phyloP scores from a whole-genome alignment of 2,329 filamentous ascomycete genomes.

The Ilyonectria destructans region DNA sequence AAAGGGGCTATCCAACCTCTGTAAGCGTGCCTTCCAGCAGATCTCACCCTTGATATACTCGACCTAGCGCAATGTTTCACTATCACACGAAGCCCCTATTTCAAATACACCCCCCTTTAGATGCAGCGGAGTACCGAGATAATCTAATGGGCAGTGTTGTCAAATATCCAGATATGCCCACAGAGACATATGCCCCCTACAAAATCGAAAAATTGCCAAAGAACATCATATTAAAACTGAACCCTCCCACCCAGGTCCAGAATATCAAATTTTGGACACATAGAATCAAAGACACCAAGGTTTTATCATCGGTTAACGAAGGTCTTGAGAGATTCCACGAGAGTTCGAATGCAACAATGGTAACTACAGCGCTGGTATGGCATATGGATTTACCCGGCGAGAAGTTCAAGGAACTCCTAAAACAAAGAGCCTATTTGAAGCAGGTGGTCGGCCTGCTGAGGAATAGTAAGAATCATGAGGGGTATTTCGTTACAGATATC shows the following conservation, averaged over 20 bases:
- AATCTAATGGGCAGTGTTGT: too few species aligned
- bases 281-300: background rate
- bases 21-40: background rate
- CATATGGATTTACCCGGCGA: conserved; percentile 3
- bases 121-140: too few species aligned
- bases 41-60: conserved; percentile 3
- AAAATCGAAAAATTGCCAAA: conserved; percentile 8
- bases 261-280: background rate
- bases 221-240: conserved; percentile 7
- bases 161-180: background rate
- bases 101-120: too few species aligned
- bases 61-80: conserved; percentile 5
- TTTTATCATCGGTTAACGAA: background rate
- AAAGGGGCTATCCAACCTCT: conserved; percentile 1
- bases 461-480: conserved; percentile 4
- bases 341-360: conserved; percentile 6
- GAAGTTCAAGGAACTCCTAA: conserved; percentile 1
- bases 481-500: background rate
- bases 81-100: background rate
- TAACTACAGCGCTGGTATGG: background rate
- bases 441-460: background rate
- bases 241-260: background rate
- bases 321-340: conserved; percentile 1
- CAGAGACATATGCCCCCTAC: background rate
- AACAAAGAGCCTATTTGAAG: background rate